These are phyloP conservation scores for Saturnispora serradocipensis DNA, from an alignment of 805 yeast genomes.

Conservation along the genomic window DNA sequence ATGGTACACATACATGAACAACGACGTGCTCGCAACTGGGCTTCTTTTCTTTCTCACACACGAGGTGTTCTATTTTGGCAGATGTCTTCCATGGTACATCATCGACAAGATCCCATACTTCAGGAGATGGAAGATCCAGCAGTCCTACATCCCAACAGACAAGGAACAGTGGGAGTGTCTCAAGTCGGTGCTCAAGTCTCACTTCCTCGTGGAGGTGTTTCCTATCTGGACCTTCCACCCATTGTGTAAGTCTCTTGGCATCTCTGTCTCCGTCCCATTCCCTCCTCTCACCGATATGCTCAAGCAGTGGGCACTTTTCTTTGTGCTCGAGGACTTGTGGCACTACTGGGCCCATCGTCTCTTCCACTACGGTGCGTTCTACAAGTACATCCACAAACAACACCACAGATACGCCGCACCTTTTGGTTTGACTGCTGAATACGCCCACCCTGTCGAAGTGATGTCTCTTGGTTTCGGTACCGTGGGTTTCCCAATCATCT, in stretches of 20 bases:
- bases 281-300: conserved; percentile 36
- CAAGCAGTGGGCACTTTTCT: conserved; percentile 39
- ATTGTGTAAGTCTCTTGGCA: conserved; percentile 39
- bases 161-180: conserved; percentile 56
- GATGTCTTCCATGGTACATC: conserved; percentile 51
- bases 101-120: conserved; percentile 46
- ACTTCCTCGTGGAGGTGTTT: conserved; percentile 48
- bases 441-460: conserved; percentile 53
- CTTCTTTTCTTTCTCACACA: conserved; percentile 45
- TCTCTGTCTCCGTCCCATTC: conserved; percentile 44
- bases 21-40: conserved; percentile 51
- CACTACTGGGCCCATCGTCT: conserved; percentile 52
- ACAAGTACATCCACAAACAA: conserved; percentile 49
- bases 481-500: conserved; percentile 50
- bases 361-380: conserved; percentile 47
- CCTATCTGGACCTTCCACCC: conserved; percentile 62
- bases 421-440: conserved; percentile 52
- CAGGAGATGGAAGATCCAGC: conserved; percentile 46
- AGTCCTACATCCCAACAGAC: conserved; percentile 40
- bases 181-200: conserved; percentile 47
- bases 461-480: conserved; percentile 51
- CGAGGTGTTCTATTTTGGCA: conserved; percentile 48
- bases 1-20: conserved; percentile 44
- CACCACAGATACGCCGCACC: conserved; percentile 58
- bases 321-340: conserved; percentile 49